A percentile compares a stretch with the other conserved stretches of the same genome.
These are phyloP conservation scores for Balakata baccata DNA, from an alignment of 345 rosid species.

Conservation along the genomic window DNA sequence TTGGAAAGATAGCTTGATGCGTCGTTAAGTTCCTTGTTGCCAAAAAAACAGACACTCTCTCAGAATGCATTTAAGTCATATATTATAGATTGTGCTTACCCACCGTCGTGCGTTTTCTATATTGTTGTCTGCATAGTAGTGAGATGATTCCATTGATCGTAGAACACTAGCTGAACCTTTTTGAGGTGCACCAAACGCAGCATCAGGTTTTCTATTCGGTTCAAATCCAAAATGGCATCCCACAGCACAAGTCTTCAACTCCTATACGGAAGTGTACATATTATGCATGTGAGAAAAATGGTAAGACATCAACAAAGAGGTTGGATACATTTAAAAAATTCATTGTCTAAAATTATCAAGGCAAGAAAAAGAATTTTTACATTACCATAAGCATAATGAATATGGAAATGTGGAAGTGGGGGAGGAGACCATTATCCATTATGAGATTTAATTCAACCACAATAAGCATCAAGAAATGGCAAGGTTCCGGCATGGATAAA, in stretches of 20 bases:
- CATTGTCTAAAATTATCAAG: no score
- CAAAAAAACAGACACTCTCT: neutral
- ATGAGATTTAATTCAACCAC: neutral
- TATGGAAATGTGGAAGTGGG: neutral
- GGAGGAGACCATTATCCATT: neutral
- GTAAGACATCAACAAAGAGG: neutral
- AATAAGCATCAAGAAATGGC: neutral
- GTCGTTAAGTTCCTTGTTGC: neutral
- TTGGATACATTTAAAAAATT: neutral
- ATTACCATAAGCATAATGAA: neutral
- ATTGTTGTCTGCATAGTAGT: conserved; percentile 70
- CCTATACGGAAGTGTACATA: conserved; percentile 40
- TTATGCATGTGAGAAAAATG: neutral
- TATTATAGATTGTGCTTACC: conserved; percentile 68
- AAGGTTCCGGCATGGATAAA: neutral
- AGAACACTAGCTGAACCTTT: conserved; percentile 44
- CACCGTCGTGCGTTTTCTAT: conserved; percentile 87
- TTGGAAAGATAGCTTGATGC: neutral
- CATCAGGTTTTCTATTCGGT: conserved; percentile 53
- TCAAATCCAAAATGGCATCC: conserved; percentile 62
- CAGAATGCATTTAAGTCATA: conserved; percentile 24
- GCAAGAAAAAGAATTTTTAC: neutral
- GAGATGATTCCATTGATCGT: conserved; percentile 92
- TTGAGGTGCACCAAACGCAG: conserved; percentile 50
- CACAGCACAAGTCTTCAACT: conserved; percentile 57